Base-by-base conservation (phyloP, 78 protist species). In the Dictyostelium purpureum region DNA sequence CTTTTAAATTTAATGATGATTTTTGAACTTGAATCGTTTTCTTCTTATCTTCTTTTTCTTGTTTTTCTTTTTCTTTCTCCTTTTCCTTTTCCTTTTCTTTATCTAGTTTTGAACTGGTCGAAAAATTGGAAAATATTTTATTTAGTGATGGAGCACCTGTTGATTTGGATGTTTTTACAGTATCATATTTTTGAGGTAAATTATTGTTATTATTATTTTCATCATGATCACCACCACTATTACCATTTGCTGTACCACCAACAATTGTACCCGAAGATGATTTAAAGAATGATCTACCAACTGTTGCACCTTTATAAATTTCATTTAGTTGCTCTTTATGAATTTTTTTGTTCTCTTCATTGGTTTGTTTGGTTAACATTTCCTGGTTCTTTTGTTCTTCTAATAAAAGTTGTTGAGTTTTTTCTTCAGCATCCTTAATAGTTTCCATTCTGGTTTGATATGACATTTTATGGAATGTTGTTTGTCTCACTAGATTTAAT, bases 401-500 rank as follows among this genome's bases (percentile, higher is more conserved):
- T 49, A 73, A 43, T 51, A 38, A 21, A n/a, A 85, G 28, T 73
- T 73, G 79, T 24, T 51, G 9, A 6, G 75, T 85, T 33, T 85
- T 63, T 49, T 73, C 81, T 24, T 76, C 91, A 21, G 67, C 67
- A 52, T 66, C 81, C 21, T 85, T 85, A 16, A 85, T 38, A 10
- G 70, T 26, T 45, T 85, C 81, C 40, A 56, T 47, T 45, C 75
- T 70, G 1, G 67, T 76, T 35, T 71, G 76, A 28, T 71, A 66
- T 26, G 91, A 54, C 91, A 85, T 85, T 19, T 70, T 85, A 49
- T 73, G 79, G 75, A 85, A 85, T 26, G 91, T 85, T 16, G 70
- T 47, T 45, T 85, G 79, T 73, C 91, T 70, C n/a, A 61, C 69
- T 57, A 57, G 7, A 43, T 19, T 52, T 52, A 0, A 18, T 18